phyloP scores from a whole-genome alignment of 2,329 filamentous ascomycete species.

The Calonectria multiphialidica region DNA sequence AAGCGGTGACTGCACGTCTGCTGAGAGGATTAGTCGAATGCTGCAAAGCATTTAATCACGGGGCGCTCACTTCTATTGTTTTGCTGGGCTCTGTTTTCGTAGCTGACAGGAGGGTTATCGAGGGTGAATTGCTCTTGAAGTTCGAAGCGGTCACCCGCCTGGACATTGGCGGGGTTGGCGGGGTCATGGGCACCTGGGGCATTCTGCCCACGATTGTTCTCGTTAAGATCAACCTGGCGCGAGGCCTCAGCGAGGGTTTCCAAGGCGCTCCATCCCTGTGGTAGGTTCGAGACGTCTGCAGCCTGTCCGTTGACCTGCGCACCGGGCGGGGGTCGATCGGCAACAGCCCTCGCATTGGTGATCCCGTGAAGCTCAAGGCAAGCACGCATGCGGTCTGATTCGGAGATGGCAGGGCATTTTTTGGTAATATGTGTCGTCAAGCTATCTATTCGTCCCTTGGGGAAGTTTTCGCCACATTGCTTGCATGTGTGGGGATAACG shows the following conservation, averaged over 20 bases:
- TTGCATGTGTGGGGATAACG: constrained; percentile 94
- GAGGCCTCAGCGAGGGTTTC: constrained; percentile 92
- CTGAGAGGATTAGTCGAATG: constrained; percentile 30
- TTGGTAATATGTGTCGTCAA: constrained; percentile 86
- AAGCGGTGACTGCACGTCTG: constrained; percentile 39
- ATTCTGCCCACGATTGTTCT: constrained; percentile 67
- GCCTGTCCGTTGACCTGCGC: constrained; percentile 46
- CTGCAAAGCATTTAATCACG: no score
- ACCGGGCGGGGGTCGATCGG: constrained; percentile 46
- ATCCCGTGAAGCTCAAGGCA: constrained; percentile 80
- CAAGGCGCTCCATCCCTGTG: constrained; percentile 80
- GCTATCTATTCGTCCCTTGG: constrained; percentile 89
- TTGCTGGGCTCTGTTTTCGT: constrained; percentile 52
- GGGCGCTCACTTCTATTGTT: constrained; percentile 42
- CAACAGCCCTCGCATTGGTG: constrained; percentile 59
- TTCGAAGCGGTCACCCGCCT: constrained; percentile 58
- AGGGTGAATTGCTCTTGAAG: constrained; percentile 70
- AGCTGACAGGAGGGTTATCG: constrained; percentile 66
- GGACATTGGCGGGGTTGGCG: constrained; percentile 38
- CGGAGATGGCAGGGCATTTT: constrained; percentile 84
- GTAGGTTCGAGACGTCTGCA: constrained; percentile 49
- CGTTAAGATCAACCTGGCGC: constrained; percentile 77
- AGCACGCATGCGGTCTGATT: constrained; percentile 81
- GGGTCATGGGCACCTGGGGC: constrained; percentile 47
- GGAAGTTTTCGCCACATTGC: constrained; percentile 88